Evolutionary conservation across 1,284 basidiomycete genomes (phyloP).

Genomic region (Bjerkandera adusta): DNA sequence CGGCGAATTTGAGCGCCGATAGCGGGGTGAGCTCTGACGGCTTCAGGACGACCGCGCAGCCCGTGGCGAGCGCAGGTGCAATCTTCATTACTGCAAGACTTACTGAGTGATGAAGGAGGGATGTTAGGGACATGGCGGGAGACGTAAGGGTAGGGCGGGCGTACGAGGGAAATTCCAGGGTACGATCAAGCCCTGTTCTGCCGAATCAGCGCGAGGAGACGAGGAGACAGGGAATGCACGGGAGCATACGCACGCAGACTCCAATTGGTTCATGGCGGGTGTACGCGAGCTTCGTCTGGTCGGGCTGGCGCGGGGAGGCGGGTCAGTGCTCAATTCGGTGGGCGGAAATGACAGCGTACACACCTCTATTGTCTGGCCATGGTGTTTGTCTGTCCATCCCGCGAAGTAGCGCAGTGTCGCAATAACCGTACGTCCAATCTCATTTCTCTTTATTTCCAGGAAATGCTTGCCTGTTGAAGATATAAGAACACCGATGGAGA

Average conservation of each 20-base stretch:
- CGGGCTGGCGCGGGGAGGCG: background rate
- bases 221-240: too few relatives aligned
- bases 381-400: conserved; percentile 82
- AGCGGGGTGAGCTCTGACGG: conserved; percentile 93
- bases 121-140: too few relatives aligned
- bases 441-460: conserved; percentile 64
- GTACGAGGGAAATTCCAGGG: conserved; percentile 47
- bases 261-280: conserved; percentile 63
- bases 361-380: conserved; percentile 15
- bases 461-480: conserved; percentile 61
- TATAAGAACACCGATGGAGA: background rate
- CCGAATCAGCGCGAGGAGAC: too few relatives aligned
- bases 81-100: conserved; percentile 82
- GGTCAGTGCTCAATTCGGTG: too few relatives aligned
- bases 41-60: conserved; percentile 86
- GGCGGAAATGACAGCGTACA: background rate
- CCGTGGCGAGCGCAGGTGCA: conserved; percentile 81
- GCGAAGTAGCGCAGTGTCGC: conserved; percentile 69
- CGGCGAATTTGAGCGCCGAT: conserved; percentile 61
- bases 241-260: conserved; percentile 42
- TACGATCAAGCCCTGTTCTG: conserved; percentile 28
- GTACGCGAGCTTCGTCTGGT: conserved; percentile 26
- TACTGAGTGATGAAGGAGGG: too few relatives aligned
- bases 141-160: background rate
- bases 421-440: conserved; percentile 71